Evolutionary conservation across 495 filamentous ascomycete genomes (phyloP), one percentile per base, ranked within the genome.

Genomic region (Hypomontagnella monticulosa): DNA sequence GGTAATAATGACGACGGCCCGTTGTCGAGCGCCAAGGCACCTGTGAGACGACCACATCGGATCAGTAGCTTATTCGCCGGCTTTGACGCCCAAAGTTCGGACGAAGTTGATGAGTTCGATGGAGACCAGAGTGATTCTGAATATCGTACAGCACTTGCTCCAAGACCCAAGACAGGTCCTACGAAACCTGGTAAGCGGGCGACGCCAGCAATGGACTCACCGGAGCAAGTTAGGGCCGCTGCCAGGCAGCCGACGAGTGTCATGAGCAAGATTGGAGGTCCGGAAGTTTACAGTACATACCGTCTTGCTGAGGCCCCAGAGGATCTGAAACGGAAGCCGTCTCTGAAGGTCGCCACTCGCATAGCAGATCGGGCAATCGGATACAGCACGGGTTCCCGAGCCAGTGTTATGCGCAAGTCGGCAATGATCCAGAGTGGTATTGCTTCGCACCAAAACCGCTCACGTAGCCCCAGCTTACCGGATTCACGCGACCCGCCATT

Each of bases 31-130:
- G 82, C 88, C n/a, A 81, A 77, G 34, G 82, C 84, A 11, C 81
- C 83, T 15, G 80, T 91, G 53, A 85, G 89, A 57, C 83, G 90
- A 34, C 91, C 91, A 1, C 85, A 88, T 62, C 81, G 91, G 60
- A 88, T 90, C 30, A 93, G 89, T 69, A 93, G 90, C 72, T 79
- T 96, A n/a, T 94, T 95, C 71, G 91, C 91, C 16, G 91, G 91
- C 1, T 94, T 96, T 63, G 83, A 88, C 52, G 78, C 79, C 5
- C 86, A 64, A 47, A 85, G 82, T 60, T 84, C 83, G 1, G 85
- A 88, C 48, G 84, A 87, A 47, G 75, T 49, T n/a, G 83, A 86
- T 30, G 85, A 86, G 37, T 84, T 85, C 57, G 87, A 89, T 63
- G 81, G 74, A 12, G 86, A 89, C 27, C 79, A 89, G 44, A 89